Base-by-base conservation (phyloP, 371 early-diverging fungal genomes). In the Apophysomyces trapeziformis region DNA sequence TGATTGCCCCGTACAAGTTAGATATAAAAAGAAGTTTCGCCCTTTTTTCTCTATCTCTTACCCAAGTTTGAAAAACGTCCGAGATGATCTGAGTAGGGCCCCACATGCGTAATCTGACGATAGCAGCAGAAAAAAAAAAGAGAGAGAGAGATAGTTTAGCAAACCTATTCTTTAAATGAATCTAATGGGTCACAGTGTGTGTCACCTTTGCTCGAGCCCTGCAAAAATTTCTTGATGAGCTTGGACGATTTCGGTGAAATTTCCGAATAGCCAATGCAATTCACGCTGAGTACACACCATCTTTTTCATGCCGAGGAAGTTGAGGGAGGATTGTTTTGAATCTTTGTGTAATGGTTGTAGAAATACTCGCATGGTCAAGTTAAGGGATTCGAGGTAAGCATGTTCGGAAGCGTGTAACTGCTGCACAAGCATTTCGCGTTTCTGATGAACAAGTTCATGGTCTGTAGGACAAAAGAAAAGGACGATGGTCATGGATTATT, bases 261-360 rank as follows among this genome's bases (percentile, higher is more conserved):
- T 82, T 32, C 77, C 76, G 68, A 82, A 82, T 7, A 82, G 60
- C 74, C 79, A 75, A 9, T 68, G 68, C 46, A 77, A 68, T 59
- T 78, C 79, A 9, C 74, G 66, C 44, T 78, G 74, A 11, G 82
- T 82, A 45, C 82, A 82, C 8, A 70, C 63, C 60, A 71, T 68
- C 62, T 78, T 82, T 60, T 75, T 77, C 64, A 69, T 74, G 14
- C 75, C 75, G 7, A 75, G 64, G 69, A 75, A 75, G 32, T 63
- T 72, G 54, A 72, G 77, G 13, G 71, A 57, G 0, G 77, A 68
- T 38, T 72, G 75, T 44, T 74, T 70, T 4, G 74, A 50, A 38
- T 75, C 73, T 56, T 76, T 73, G 7, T 68, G 68, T 12, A 82
- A 57, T 0, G 79, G 77, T 3, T 66, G 12, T 18, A 79, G 58